A percentile compares a stretch with the other conserved stretches of the same genome.
Conservation (phyloP, 495 filamentous ascomycete species). For the Neurospora tetrasperma region DNA sequence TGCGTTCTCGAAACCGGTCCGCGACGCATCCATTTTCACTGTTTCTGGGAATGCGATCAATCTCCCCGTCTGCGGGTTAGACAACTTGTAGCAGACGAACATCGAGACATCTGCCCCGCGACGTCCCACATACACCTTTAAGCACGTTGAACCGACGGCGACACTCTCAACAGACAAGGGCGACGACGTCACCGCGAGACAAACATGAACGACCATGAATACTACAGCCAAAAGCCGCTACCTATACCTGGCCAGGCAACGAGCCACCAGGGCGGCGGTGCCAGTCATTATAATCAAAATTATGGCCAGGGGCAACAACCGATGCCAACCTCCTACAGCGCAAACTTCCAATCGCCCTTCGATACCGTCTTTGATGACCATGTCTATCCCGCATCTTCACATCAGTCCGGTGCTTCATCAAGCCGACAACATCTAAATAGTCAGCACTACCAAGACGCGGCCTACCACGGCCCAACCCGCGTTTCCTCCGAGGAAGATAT, state of each 20-base stretch:
- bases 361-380: slow-evolving; percentile 51
- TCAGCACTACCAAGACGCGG: slow-evolving; percentile 42
- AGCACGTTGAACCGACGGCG: not conserved
- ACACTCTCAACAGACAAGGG: not conserved
- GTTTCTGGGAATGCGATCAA: not conserved
- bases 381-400: slow-evolving; percentile 46
- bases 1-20: not conserved
- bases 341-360: slow-evolving; percentile 36
- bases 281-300: slow-evolving; percentile 32
- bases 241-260: slow-evolving; percentile 16
- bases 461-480: slow-evolving; percentile 44
- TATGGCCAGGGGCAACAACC: not conserved
- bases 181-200: not conserved
- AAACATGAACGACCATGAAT: slow-evolving; percentile 72
- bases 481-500: slow-evolving; percentile 25
- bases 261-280: slow-evolving; percentile 14
- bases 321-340: slow-evolving; percentile 22
- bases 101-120: not conserved
- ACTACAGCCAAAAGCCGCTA: slow-evolving; percentile 51
- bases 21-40: not conserved
- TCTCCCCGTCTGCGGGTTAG: not conserved
- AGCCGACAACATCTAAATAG: slow-evolving; percentile 34
- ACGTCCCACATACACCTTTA: not conserved
- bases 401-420: slow-evolving; percentile 16
- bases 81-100: not conserved